phyloP scores from a whole-genome alignment of 164 flowering plant species.

The Pachysandra terminalis region DNA sequence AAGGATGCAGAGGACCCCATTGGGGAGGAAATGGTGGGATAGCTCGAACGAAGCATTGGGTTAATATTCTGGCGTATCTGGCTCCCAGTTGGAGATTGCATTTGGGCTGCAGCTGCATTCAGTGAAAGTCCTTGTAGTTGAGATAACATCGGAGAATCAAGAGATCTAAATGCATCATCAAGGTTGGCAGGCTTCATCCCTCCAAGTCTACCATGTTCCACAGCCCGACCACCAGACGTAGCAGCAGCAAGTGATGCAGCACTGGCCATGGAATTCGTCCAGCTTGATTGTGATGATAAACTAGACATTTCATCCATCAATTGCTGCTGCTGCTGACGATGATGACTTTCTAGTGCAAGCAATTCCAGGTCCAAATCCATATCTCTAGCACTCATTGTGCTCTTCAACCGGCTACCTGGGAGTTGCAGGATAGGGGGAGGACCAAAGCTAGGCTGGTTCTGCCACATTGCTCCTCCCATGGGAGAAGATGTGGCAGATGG shows the following conservation, averaged over 20 bases:
- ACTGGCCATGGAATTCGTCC: constrained; percentile 30
- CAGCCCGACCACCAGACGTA: constrained; percentile 15
- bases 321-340: constrained; percentile 54
- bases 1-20: constrained; percentile 41
- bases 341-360: constrained; percentile 46
- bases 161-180: constrained; percentile 58
- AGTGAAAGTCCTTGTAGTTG: constrained; percentile 44
- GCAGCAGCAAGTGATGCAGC: constrained; percentile 27
- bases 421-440: constrained; percentile 84
- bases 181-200: constrained; percentile 62
- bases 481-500: constrained; percentile 56
- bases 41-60: constrained; percentile 51
- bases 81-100: constrained; percentile 53
- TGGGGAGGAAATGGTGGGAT: constrained; percentile 48
- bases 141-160: constrained; percentile 47
- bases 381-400: constrained; percentile 67
- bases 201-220: constrained; percentile 31
- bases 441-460: constrained; percentile 44
- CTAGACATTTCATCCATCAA: constrained; percentile 59
- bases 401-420: constrained; percentile 73
- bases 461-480: too few relatives aligned
- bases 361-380: constrained; percentile 65
- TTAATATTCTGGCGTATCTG: constrained; percentile 53
- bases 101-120: constrained; percentile 33
- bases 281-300: constrained; percentile 46